Base-by-base conservation (phyloP, 2,329 filamentous ascomycete species). In the Alternaria sp. region DNA sequence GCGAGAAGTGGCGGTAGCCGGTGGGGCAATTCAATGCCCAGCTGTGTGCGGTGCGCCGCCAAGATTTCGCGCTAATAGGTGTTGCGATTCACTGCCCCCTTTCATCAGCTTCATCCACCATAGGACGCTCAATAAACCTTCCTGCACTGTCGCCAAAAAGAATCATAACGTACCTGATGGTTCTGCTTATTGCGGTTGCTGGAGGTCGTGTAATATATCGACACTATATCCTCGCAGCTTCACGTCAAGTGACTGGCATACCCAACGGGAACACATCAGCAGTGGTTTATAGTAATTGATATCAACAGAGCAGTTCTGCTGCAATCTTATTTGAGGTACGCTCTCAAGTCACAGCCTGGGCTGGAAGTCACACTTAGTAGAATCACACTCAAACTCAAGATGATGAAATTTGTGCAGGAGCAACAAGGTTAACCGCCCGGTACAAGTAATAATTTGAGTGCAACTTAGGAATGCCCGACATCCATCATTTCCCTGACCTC, bases 21-120 rank as follows among this genome's bases (percentile, higher is more conserved):
- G 60, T 62, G 60, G 60, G 60, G 60, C 60, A 62, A 56, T 62
- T 62, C 52, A 54, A 54, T 62, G 17, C 17, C 17, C 17, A 17
- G 17, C 17, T 17, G 58, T 66, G 63, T 59, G 63, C 56, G 56
- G 44, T 58, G 51, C 56, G 58, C 59, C 52, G 63, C 63, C 59
- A 66, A 64, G 51, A 53, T 56, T 60, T 57, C 53, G 61, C 63
- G 63, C 63, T 66, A 64, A 56, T 60, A 45, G 48, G 26, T 49
- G 34, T 44, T 55, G 29, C 53, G 60, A 52, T 50, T 45, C 52
- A 56, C 31, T 39, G 44, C 31, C 34, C 31, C 13, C 31, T 48
- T 21, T 23, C 24, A 0, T 17, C 37, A 14, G 1, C 28, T 33
- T 17, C 33, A 14, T 11, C 3, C 9, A 7, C 11, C 41, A 48